A percentile compares a stretch with the other conserved stretches of the same genome.
Evolutionary conservation across 1,284 basidiomycete genomes (phyloP).

Genomic region (Cronartium quercuum): DNA sequence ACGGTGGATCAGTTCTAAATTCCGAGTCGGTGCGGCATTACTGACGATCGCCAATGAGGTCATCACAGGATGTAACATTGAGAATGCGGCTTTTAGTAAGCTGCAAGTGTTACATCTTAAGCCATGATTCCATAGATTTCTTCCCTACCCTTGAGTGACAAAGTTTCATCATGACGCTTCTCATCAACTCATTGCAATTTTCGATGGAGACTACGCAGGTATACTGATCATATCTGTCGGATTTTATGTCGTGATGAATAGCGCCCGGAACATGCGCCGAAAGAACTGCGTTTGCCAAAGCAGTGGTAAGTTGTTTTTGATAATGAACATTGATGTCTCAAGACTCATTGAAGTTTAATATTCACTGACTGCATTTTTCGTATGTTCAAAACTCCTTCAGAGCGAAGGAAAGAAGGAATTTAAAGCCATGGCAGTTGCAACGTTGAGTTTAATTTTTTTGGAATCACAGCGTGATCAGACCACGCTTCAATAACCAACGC

Average conservation of each 20-base stretch:
- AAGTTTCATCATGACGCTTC: too few relatives aligned
- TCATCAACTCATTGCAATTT: too few relatives aligned
- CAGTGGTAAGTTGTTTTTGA: constrained; percentile 12
- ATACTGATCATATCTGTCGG: too few relatives aligned
- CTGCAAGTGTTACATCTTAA: not conserved
- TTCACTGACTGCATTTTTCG: too few relatives aligned
- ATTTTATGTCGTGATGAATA: not conserved
- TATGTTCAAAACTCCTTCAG: not conserved
- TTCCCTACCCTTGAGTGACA: too few relatives aligned
- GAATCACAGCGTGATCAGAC: not conserved
- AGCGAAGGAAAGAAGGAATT: constrained; percentile 34
- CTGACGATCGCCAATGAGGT: constrained; percentile 64
- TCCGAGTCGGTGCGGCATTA: constrained; percentile 79
- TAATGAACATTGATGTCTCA: not conserved
- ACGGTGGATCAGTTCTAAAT: constrained; percentile 58
- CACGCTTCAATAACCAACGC: not conserved
- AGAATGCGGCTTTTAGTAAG: constrained; percentile 81
- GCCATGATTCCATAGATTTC: too few relatives aligned
- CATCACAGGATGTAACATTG: constrained; percentile 76
- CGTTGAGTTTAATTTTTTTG: not conserved
- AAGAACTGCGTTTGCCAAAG: constrained; percentile 37
- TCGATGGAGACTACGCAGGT: too few relatives aligned
- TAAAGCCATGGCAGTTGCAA: constrained; percentile 37
- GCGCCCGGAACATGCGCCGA: constrained; percentile 38
- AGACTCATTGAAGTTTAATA: not conserved